Conservation (phyloP, 108 stramenopile species). For the Pseudonitzschia multistriata region DNA sequence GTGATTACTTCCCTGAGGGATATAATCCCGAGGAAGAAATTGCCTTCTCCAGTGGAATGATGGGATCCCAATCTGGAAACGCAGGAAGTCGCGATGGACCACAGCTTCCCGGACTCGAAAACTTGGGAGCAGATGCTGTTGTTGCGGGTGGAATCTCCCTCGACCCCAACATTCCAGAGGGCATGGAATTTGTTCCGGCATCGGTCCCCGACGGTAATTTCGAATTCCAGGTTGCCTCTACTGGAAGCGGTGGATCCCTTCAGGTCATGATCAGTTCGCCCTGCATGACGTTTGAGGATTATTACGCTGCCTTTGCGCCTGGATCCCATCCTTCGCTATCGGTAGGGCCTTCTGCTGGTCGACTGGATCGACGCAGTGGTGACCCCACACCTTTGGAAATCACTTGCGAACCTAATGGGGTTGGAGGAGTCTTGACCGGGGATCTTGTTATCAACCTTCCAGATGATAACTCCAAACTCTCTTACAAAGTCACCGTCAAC, state of each 20-base stretch:
- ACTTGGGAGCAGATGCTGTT: conserved; percentile 66
- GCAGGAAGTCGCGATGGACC: conserved; percentile 50
- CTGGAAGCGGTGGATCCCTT: conserved; percentile 46
- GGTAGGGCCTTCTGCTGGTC: conserved; percentile 60
- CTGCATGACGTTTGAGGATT: conserved; percentile 90
- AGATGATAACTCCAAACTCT: conserved; percentile 81
- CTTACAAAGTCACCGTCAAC: conserved; percentile 67
- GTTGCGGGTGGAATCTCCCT: conserved; percentile 65
- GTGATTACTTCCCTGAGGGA: conserved; percentile 84
- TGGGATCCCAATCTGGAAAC: conserved; percentile 50
- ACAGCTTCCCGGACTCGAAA: conserved; percentile 74
- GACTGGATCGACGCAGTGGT: conserved; percentile 84
- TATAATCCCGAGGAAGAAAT: conserved; percentile 58
- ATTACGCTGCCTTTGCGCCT: conserved; percentile 61
- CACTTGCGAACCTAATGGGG: conserved; percentile 58
- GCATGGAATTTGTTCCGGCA: conserved; percentile 77
- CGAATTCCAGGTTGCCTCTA: conserved; percentile 60
- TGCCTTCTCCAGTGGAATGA: conserved; percentile 69
- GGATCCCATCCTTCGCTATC: conserved; percentile 79
- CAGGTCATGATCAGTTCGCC: conserved; percentile 54
- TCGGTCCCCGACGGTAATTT: conserved; percentile 68
- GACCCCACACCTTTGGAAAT: conserved; percentile 62
- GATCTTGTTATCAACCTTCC: conserved; percentile 82
- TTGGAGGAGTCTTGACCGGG: conserved; percentile 58
- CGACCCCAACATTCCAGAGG: conserved; percentile 65